Evolutionary conservation across 495 filamentous ascomycete genomes (phyloP).

Genomic region (Talaromyces stipitatus): DNA sequence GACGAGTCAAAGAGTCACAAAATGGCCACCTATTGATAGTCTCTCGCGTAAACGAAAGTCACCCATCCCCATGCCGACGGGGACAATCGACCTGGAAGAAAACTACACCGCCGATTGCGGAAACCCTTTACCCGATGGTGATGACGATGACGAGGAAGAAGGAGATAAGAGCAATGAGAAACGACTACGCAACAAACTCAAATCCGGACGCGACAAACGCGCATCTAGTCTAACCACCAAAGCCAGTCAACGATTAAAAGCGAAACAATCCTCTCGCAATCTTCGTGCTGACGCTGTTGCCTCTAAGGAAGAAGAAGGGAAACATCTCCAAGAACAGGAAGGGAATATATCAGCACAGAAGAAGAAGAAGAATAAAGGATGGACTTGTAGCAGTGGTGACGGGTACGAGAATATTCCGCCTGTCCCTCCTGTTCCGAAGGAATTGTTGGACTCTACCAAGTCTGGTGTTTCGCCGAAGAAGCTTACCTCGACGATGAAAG

Average conservation of each 20-base stretch:
- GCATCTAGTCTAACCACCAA: neutral
- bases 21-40: conserved; percentile 25
- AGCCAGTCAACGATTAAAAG: conserved; percentile 7
- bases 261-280: conserved; percentile 21
- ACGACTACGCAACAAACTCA: neutral
- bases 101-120: conserved; percentile 2
- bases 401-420: conserved; percentile 33
- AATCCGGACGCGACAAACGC: conserved; percentile 4
- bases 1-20: neutral
- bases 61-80: conserved; percentile 17
- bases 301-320: conserved; percentile 6
- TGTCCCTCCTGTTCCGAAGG: conserved; percentile 35
- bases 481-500: neutral
- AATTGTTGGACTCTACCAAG: conserved; percentile 12
- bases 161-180: neutral
- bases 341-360: conserved; percentile 7
- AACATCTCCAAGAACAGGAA: conserved; percentile 5
- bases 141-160: conserved; percentile 13
- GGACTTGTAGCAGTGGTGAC: conserved; percentile 5
- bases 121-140: neutral
- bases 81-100: neutral
- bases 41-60: conserved; percentile 36
- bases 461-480: neutral
- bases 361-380: conserved; percentile 9
- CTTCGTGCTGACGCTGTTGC: conserved; percentile 7